Base-by-base conservation (phyloP, 2,329 filamentous ascomycete genomes). In the Ophiocordyceps robertsii region DNA sequence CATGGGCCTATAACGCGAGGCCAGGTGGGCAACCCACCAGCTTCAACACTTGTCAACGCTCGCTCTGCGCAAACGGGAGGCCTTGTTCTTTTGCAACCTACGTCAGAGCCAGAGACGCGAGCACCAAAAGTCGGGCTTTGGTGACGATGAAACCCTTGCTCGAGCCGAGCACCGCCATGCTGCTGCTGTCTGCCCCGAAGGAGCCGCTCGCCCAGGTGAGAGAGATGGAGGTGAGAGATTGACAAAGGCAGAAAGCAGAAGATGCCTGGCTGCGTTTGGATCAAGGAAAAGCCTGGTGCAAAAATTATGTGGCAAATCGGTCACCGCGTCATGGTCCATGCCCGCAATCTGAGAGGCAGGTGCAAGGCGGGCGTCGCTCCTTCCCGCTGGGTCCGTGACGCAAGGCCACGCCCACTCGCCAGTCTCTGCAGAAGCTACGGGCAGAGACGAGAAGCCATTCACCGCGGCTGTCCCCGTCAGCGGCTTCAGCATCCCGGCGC, bases 1-100 rank as follows among this genome's bases (percentile, higher is more conserved):
- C n/a, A 58, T 56, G 37, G 66, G 63, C 36, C 63, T 60, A 55
- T 69, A 71, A 35, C 54, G 55, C 8, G 67, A 66, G 6, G 70
- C 45, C 4, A 70, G 48, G 32, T 61, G 56, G 6, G 69, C 68
- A 39, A 70, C 50, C 52, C 62, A 64, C 70, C 70, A 74, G 43
- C 70, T 72, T 45, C 21, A n/a, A 10, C 16, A 9, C 19, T 14
- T 13, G 36, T 37, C 36, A 37, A 16, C n/a, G 5, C 9, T 36
- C 2, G 4, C 4, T 16, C 24, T 27, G 24, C 33, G 33, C n/a
- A 36, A 36, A 36, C 1, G 33, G 2, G 33, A 16, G 2, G 24
- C 24, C 3, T 27, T 14, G 1, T n/a, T 2, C 14, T 3, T 6
- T 10, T 21, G 3, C 27, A 3, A 51, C 64, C 42, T 56, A 68